phyloP scores from a whole-genome alignment of 805 yeast genomes.

The Lipomyces mesembrius region DNA sequence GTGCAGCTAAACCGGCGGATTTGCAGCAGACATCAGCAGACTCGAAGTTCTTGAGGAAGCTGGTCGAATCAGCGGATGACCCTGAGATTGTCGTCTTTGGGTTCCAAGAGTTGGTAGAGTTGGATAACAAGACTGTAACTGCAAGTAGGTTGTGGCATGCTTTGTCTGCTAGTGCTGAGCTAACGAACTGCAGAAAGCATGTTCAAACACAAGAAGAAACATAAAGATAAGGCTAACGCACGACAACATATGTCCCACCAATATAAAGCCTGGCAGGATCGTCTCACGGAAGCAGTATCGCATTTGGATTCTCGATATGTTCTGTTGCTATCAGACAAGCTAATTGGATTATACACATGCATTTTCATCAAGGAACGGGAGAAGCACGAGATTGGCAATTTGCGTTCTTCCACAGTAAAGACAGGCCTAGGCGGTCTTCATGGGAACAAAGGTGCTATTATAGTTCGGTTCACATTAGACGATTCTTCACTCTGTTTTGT shows the following conservation, averaged over 20 bases:
- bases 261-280: constrained; percentile 44
- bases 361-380: constrained; percentile 66
- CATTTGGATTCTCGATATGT: constrained; percentile 50
- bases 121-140: constrained; percentile 80
- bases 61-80: constrained; percentile 43
- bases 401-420: constrained; percentile 77
- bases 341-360: constrained; percentile 81
- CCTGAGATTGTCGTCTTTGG: constrained; percentile 83
- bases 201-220: constrained; percentile 58
- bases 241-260: constrained; percentile 48
- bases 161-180: constrained; percentile 36
- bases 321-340: constrained; percentile 72
- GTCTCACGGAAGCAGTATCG: constrained; percentile 34
- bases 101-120: constrained; percentile 85
- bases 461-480: constrained; percentile 66
- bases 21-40: constrained; percentile 38
- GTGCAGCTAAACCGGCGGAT: constrained; percentile 46
- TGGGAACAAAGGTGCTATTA: constrained; percentile 74
- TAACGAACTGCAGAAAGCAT: constrained; percentile 59
- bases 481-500: constrained; percentile 77
- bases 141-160: constrained; percentile 51
- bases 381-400: constrained; percentile 57
- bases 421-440: constrained; percentile 95
- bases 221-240: constrained; percentile 48
- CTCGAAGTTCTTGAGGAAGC: constrained; percentile 33